Evolutionary conservation across 2,329 filamentous ascomycete species (phyloP).

Genomic region (Cercospora sojina): DNA sequence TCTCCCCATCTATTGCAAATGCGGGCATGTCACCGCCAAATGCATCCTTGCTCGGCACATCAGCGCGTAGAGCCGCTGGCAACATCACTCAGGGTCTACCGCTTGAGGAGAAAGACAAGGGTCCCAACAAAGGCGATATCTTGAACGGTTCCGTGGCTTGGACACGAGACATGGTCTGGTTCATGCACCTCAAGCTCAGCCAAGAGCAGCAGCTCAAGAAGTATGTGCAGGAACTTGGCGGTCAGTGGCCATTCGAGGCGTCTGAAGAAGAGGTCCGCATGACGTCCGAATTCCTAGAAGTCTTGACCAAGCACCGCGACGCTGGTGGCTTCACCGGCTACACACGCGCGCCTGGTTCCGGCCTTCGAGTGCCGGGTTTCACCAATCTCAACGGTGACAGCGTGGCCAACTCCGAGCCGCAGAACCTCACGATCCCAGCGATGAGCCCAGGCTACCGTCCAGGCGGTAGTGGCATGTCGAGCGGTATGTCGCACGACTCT

Average conservation of each 20-base stretch:
- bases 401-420: slow-evolving; percentile 53
- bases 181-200: slow-evolving; percentile 82
- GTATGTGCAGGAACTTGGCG: slow-evolving; percentile 68
- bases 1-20: slow-evolving; percentile 73
- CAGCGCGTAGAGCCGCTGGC: slow-evolving; percentile 65
- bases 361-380: slow-evolving; percentile 86
- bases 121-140: slow-evolving; percentile 97
- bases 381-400: slow-evolving; percentile 87
- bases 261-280: slow-evolving; percentile 94
- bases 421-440: slow-evolving; percentile 35
- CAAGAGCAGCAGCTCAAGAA: slow-evolving; percentile 85
- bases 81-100: slow-evolving; percentile 92
- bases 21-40: slow-evolving; percentile 67
- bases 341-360: slow-evolving; percentile 76
- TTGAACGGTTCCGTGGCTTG: slow-evolving; percentile 95
- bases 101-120: slow-evolving; percentile 96
- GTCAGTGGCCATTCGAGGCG: slow-evolving; percentile 74
- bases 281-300: slow-evolving; percentile 87
- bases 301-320: slow-evolving; percentile 75
- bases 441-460: slow-evolving; percentile 58
- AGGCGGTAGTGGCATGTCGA: slow-evolving; percentile 63
- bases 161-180: slow-evolving; percentile 98
- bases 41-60: slow-evolving; percentile 85
- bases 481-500: slow-evolving; percentile 50
- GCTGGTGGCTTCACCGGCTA: slow-evolving; percentile 69